Evolutionary conservation across 164 flowering plant genomes (phyloP), one percentile per base, ranked within the genome.

Genomic region (Protea cynaroides): DNA sequence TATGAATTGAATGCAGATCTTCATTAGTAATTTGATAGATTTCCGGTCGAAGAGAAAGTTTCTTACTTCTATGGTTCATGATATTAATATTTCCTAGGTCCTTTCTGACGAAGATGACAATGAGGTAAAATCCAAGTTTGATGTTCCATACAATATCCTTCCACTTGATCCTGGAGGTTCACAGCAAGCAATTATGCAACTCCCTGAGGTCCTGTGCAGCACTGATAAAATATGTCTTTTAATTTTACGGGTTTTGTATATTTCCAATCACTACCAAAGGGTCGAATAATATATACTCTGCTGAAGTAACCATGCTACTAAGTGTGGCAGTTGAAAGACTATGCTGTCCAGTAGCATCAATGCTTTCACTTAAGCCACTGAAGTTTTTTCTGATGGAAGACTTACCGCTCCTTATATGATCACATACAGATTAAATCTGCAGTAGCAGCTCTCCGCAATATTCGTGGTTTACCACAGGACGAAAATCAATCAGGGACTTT

Each of bases 131-230:
- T 69, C 88, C 53, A 78, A 78, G 62, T 69, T 75, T 44, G 83
- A 70, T 68, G 79, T 67, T 61, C 82, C 89, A 15, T 90, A 85
- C 77, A 94, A 91, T 78, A 88, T 94, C 69, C 91, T 94, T 68
- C 96, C 99, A 44, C 92, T 94, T 68, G 92, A 84, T 76, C 81
- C 78, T 58, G 89, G 82, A 68, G 84, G 89, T 69, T 78, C 80
- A 67, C 81, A 83, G 60, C 96, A 85, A 60, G 80, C 95, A 61
- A 89, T 91, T 65, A 86, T 87, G 99, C 93, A 82, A 70, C 79
- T 86, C 52, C 87, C 89, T 43, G 99, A 94, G 97, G 99, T 91
- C 34, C 71, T 81, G 50, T 63, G 17, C 61, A 59, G 12, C 70
- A 34, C 23, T 44, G 56, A 53, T 63, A 52, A 53, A n/a, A n/a